Conservation (phyloP, 352 stramenopile species). For the Phytopythium vexans region DNA sequence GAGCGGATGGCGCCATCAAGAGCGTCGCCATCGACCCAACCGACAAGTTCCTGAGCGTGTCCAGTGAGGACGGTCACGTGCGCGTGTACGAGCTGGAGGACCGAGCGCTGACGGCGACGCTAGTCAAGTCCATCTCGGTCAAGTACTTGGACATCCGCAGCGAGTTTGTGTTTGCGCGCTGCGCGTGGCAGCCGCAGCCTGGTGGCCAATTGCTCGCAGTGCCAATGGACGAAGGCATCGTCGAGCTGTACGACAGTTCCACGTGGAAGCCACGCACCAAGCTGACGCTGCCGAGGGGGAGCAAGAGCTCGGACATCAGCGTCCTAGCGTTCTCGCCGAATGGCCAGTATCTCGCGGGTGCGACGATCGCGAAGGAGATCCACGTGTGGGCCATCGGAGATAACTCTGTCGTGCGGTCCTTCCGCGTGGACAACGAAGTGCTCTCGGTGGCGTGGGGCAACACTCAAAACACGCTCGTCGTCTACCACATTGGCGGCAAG, state of each 20-base stretch:
- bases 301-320: constrained; percentile 58
- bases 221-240: constrained; percentile 57
- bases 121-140: constrained; percentile 49
- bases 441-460: constrained; percentile 60
- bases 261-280: constrained; percentile 39
- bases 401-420: constrained; percentile 49
- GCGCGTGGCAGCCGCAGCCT: constrained; percentile 52
- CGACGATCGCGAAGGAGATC: constrained; percentile 66
- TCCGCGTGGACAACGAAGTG: constrained; percentile 53
- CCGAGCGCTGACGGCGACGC: constrained; percentile 27
- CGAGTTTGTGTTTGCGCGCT: constrained; percentile 62
- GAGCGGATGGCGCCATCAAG: constrained; percentile 65
- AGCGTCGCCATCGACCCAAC: constrained; percentile 64
- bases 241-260: constrained; percentile 56
- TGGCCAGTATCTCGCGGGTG: constrained; percentile 66
- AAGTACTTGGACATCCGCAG: constrained; percentile 55
- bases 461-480: constrained; percentile 48
- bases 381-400: constrained; percentile 64
- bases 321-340: constrained; percentile 78
- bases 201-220: constrained; percentile 46
- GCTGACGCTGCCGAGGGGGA: constrained; percentile 58
- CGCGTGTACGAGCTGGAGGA: constrained; percentile 63
- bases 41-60: constrained; percentile 62
- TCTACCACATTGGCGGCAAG: constrained; percentile 57
- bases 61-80: constrained; percentile 66